phyloP scores from a whole-genome alignment of 2,329 filamentous ascomycete genomes.

The Ophiosphaerella korrae region DNA sequence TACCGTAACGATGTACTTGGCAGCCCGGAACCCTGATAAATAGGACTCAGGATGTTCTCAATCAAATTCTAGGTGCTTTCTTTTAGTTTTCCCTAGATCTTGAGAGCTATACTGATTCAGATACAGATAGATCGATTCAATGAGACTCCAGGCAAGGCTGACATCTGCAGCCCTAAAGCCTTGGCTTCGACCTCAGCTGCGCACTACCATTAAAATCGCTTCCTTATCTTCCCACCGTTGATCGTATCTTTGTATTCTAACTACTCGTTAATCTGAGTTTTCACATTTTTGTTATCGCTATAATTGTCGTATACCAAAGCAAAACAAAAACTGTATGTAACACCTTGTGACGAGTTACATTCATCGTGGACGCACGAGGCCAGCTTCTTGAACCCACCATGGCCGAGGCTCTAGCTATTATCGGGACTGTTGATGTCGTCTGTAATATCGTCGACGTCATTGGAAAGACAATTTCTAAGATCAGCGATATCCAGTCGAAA shows the following conservation, averaged over 20 bases:
- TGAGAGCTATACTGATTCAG: no score
- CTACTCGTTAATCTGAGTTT: neutral
- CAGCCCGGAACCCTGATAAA: no score
- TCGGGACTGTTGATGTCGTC: constrained; percentile 4
- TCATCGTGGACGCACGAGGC: neutral
- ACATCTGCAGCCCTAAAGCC: no score
- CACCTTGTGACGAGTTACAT: neutral
- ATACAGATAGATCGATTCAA: no score
- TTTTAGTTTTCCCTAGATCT: no score
- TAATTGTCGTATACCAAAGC: neutral
- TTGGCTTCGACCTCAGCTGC: neutral
- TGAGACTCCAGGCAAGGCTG: no score
- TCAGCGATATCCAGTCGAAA: constrained; percentile 4
- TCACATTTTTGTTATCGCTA: neutral
- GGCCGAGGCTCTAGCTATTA: constrained; percentile 4
- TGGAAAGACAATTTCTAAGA: constrained; percentile 1
- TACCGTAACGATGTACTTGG: no score
- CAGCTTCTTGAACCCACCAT: neutral
- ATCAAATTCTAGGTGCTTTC: no score
- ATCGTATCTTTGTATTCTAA: neutral
- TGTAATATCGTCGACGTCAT: constrained; percentile 8
- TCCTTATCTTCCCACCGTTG: neutral
- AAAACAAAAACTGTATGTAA: neutral
- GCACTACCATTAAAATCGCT: neutral
- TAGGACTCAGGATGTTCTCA: no score